phyloP scores from a whole-genome alignment of 1,284 basidiomycete genomes.

The Pterula multifida region DNA sequence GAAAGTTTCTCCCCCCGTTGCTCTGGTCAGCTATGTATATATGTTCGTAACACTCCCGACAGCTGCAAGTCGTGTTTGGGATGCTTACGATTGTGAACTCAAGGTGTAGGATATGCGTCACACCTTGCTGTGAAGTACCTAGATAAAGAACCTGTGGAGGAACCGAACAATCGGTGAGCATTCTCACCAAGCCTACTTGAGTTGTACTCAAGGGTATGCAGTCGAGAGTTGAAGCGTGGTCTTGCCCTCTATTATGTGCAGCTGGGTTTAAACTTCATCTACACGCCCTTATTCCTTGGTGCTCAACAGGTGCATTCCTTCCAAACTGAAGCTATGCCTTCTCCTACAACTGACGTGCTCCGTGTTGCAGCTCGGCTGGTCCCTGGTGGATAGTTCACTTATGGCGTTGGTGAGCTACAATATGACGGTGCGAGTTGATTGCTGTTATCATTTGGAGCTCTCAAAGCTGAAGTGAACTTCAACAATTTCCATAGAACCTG shows the following conservation, averaged over 20 bases:
- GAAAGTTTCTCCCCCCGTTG: constrained; percentile 42
- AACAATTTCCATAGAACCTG: background rate
- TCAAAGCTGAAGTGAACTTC: background rate
- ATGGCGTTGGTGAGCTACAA: background rate
- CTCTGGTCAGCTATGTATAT: constrained; percentile 47
- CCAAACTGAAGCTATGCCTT: background rate
- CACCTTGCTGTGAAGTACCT: constrained; percentile 50
- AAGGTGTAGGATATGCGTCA: constrained; percentile 64
- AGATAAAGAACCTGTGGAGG: constrained; percentile 27
- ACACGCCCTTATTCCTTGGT: constrained; percentile 68
- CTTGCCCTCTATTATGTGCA: constrained; percentile 62
- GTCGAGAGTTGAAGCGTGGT: constrained; percentile 36
- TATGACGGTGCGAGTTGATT: background rate
- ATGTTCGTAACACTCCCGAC: constrained; percentile 16
- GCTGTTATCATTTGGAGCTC: background rate
- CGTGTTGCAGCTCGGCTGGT: background rate
- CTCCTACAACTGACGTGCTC: background rate
- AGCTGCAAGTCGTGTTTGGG: background rate
- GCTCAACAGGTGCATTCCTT: constrained; percentile 27
- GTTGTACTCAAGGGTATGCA: constrained; percentile 11
- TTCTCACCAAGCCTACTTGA: background rate
- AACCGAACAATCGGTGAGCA: constrained; percentile 26
- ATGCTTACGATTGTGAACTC: constrained; percentile 2
- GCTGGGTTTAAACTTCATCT: constrained; percentile 54
- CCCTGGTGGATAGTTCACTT: background rate